Evolutionary conservation across 2,329 filamentous ascomycete species (phyloP), one percentile per base, ranked within the genome.

Genomic region (Penicillium sp.): DNA sequence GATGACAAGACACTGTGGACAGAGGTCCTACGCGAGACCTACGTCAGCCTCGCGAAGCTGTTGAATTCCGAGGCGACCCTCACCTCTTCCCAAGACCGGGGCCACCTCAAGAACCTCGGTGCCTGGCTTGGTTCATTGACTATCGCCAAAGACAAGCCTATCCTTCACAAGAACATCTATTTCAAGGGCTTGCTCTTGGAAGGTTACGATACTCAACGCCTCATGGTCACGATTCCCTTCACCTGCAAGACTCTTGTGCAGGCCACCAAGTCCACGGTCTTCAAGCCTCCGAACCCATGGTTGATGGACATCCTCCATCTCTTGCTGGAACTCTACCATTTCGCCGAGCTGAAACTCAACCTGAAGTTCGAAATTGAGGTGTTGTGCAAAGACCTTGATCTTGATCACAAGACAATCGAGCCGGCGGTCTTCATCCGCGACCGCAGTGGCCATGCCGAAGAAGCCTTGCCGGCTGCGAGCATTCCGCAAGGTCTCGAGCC

Each of bases 291-390:
- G 1, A 99, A 99, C 63, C 94, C 94, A 1, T 99, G 94, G 94
- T 73, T 96, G 40, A 95, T 96, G 89, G 94, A 99, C 64, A 94
- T 99, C 48, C 84, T 99, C 49, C 84, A 89, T 57, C 79, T 97
- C 7, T 80, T 99, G 31, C 89, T 96, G 63, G 95, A 99, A 67
- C 80, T 99, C 4, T 99, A 99, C 66, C 88, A 96, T 65, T 88
- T 89, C 64, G 90, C 90, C 13, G 92, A 96, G 63, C 78, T 99
- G 50, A 97, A 97, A 70, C 82, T 99, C 33, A 97, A 97, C 62
- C 85, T 96, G 46, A 99, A 97, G 65, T 99, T 99, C 63, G 94
- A 99, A 71, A 97, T 99, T 51, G 94, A 99, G 72, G 92, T 99
- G 24, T 81, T 99, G 22, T 99, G 92, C 78, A 95, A 95, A 68